Evolutionary conservation across 139 green algal species (phyloP).

Genomic region (Desmodesmus armatus): DNA sequence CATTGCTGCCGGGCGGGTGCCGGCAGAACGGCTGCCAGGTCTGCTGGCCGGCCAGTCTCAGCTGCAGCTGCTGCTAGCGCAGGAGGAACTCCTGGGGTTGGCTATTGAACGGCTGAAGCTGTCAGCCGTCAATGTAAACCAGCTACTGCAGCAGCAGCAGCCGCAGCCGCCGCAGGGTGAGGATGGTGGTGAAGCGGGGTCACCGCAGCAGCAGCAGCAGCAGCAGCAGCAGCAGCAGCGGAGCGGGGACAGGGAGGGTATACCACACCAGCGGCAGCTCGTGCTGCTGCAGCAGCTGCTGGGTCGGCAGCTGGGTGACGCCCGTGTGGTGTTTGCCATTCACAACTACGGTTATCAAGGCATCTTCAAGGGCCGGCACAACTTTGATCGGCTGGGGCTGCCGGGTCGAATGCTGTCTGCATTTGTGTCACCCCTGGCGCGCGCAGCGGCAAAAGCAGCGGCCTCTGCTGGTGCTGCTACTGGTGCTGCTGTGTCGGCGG

Average conservation of each 20-base stretch:
- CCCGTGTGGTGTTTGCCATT: constrained; percentile 58
- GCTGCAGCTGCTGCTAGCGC: constrained; percentile 30
- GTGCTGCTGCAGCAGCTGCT: constrained; percentile 44
- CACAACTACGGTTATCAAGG: constrained; percentile 73
- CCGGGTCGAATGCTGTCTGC: not conserved
- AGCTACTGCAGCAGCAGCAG: constrained; percentile 2
- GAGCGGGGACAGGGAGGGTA: not conserved
- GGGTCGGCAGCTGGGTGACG: constrained; percentile 42
- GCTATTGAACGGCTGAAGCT: constrained; percentile 10
- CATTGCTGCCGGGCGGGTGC: not conserved
- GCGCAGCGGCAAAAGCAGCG: not conserved
- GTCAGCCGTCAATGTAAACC: constrained; percentile 12
- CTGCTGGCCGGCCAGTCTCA: constrained; percentile 24
- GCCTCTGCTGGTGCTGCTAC: not conserved
- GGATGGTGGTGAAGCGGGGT: not conserved
- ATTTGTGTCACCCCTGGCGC: not conserved
- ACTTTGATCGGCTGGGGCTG: constrained; percentile 35
- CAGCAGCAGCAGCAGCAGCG: not conserved
- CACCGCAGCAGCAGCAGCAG: not conserved
- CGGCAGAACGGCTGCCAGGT: not conserved
- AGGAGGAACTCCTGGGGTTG: constrained; percentile 29
- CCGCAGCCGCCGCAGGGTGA: constrained; percentile 21
- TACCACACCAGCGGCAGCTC: not conserved
- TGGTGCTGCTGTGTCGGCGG: constrained; percentile 5
- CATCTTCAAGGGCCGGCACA: not conserved